phyloP scores from a whole-genome alignment of 129 eudicot species.

The Gnaphalium uliginosum region DNA sequence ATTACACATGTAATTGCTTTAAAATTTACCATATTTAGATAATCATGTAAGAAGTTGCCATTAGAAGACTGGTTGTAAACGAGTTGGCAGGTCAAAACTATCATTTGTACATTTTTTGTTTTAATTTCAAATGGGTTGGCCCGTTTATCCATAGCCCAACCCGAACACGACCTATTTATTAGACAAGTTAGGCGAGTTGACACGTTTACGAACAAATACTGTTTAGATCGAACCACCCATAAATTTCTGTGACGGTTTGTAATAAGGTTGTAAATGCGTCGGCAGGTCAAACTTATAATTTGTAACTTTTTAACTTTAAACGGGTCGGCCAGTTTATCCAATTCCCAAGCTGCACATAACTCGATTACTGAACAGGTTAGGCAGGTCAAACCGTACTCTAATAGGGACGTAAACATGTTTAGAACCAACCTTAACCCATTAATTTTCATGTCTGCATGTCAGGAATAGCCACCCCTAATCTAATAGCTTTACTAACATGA shows the following conservation, averaged over 20 bases:
- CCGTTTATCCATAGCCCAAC: neutral
- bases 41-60: neutral
- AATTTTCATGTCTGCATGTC: no score
- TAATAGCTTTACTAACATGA: neutral
- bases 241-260: no score
- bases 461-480: no score
- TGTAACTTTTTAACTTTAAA: neutral
- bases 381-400: no score
- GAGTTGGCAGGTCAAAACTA: no score
- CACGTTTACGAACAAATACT: neutral
- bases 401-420: neutral
- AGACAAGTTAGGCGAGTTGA: no score
- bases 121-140: neutral
- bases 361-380: no score
- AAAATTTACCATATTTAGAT: neutral
- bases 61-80: neutral
- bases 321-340: neutral
- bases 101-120: neutral
- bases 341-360: neutral
- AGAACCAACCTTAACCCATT: neutral
- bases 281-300: neutral
- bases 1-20: conserved; percentile 7
- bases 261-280: neutral
- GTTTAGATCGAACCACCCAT: neutral
- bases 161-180: neutral